phyloP scores from a whole-genome alignment of 305 asterid genomes.

The Stenogyne calaminthoides region DNA sequence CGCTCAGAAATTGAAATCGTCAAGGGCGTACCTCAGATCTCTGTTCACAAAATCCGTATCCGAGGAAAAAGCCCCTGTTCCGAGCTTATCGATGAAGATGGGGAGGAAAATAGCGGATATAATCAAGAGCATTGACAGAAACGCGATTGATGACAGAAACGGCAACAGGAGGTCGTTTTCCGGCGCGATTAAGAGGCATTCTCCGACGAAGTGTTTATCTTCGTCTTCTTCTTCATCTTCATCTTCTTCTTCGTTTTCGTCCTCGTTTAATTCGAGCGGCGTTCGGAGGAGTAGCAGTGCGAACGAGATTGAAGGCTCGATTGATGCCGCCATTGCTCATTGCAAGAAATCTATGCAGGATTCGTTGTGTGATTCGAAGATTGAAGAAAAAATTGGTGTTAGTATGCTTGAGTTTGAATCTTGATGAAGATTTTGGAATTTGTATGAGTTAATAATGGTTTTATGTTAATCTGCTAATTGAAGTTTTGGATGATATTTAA shows the following conservation, averaged over 20 bases:
- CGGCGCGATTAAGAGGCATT: conserved; percentile 57
- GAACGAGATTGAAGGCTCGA: conserved; percentile 60
- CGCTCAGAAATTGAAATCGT: conserved; percentile 61
- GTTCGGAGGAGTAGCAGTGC: conserved; percentile 54
- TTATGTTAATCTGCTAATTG: neutral
- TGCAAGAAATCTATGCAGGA: conserved; percentile 66
- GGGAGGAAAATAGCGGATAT: conserved; percentile 39
- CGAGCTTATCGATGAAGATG: neutral
- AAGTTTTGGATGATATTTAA: conserved; percentile 15
- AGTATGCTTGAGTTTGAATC: neutral
- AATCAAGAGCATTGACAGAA: conserved; percentile 40
- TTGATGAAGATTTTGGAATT: neutral
- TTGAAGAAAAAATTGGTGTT: neutral
- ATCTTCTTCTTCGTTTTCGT: conserved; percentile 54
- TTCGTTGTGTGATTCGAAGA: neutral
- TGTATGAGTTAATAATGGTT: neutral
- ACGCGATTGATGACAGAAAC: conserved; percentile 20
- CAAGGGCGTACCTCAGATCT: conserved; percentile 58
- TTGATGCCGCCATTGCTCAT: conserved; percentile 85
- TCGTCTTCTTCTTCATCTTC: conserved; percentile 60
- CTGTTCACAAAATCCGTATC: conserved; percentile 53
- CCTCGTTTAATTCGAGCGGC: conserved; percentile 42
- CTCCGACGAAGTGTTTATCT: conserved; percentile 47
- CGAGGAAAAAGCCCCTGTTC: conserved; percentile 9
- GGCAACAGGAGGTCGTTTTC: conserved; percentile 69